Percentiles rank a stretch among this genome's conserved stretches.
Conservation (phyloP, 371 early-diverging fungal species). For the Mucor indicus region DNA sequence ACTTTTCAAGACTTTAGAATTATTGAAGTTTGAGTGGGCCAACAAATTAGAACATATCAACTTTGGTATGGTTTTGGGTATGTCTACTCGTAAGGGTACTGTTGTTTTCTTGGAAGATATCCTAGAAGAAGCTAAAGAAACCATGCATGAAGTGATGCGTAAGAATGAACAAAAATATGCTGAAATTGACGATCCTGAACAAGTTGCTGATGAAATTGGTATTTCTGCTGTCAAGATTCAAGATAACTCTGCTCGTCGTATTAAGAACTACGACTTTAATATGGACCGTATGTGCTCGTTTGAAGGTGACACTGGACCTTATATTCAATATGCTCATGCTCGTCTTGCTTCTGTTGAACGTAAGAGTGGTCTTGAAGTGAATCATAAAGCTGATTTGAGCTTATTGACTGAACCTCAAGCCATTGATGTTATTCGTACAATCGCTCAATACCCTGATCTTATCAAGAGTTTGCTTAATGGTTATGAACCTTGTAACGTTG, state of each 20-base stretch:
- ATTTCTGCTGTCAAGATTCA: conserved; percentile 94
- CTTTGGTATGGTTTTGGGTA: conserved; percentile 97
- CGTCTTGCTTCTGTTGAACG: conserved; percentile 95
- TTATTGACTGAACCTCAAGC: conserved; percentile 76
- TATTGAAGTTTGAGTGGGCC: conserved; percentile 80
- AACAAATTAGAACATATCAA: conserved; percentile 87
- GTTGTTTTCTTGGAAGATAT: conserved; percentile 99
- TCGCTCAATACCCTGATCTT: conserved; percentile 92
- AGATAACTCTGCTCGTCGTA: conserved; percentile 94
- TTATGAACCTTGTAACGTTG: conserved; percentile 93
- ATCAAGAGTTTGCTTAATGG: conserved; percentile 60
- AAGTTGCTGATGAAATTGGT: conserved; percentile 79
- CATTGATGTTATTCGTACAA: conserved; percentile 70
- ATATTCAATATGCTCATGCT: conserved; percentile 97
- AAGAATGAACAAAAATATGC: conserved; percentile 83
- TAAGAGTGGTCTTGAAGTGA: conserved; percentile 58
- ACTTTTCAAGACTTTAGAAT: conserved; percentile 91
- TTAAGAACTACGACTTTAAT: conserved; percentile 98
- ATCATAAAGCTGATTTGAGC: conserved; percentile 59
- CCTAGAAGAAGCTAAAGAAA: conserved; percentile 85
- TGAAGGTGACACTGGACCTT: conserved; percentile 99
- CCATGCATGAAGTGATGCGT: conserved; percentile 94
- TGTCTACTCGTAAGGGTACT: conserved; percentile 98
- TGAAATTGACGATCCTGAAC: conserved; percentile 82
- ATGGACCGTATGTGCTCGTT: conserved; percentile 95